These are phyloP conservation scores for Globisporangium barbulae DNA, from an alignment of 352 stramenopile genomes.

Conservation along the genomic window DNA sequence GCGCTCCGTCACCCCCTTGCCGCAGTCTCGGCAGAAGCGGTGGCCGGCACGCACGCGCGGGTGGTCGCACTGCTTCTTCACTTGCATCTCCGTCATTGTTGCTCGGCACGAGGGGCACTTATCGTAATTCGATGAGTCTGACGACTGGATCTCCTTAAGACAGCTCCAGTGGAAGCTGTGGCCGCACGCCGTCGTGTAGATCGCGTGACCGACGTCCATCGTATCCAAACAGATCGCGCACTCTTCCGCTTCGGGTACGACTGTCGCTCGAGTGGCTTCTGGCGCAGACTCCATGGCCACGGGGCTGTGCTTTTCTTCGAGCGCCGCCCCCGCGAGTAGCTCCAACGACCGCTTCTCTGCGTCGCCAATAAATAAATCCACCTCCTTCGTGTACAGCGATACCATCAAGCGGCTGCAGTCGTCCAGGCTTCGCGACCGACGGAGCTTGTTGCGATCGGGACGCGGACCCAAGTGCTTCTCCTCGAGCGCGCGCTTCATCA, in stretches of 20 bases:
- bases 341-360: constrained; percentile 53
- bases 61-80: constrained; percentile 84
- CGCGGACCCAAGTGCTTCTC: constrained; percentile 57
- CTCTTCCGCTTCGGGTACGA: constrained; percentile 69
- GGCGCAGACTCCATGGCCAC: constrained; percentile 20
- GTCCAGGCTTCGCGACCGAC: constrained; percentile 47
- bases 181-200: constrained; percentile 80
- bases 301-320: constrained; percentile 14
- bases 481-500: constrained; percentile 46
- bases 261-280: constrained; percentile 19
- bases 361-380: constrained; percentile 53
- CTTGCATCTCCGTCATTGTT: constrained; percentile 75
- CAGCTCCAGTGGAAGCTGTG: constrained; percentile 87
- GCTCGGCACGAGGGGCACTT: constrained; percentile 80
- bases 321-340: constrained; percentile 22
- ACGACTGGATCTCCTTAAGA: constrained; percentile 80
- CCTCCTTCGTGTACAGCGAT: constrained; percentile 39
- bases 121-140: constrained; percentile 78
- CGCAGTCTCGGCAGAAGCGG: constrained; percentile 79
- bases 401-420: constrained; percentile 34
- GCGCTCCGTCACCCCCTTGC: constrained; percentile 41
- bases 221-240: constrained; percentile 83
- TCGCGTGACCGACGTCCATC: constrained; percentile 76
- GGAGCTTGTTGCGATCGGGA: constrained; percentile 38
- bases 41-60: constrained; percentile 75